Percentiles rank a stretch among this genome's conserved stretches.
Evolutionary conservation across 2,329 filamentous ascomycete species (phyloP).

Genomic region (Claviceps purpurea): DNA sequence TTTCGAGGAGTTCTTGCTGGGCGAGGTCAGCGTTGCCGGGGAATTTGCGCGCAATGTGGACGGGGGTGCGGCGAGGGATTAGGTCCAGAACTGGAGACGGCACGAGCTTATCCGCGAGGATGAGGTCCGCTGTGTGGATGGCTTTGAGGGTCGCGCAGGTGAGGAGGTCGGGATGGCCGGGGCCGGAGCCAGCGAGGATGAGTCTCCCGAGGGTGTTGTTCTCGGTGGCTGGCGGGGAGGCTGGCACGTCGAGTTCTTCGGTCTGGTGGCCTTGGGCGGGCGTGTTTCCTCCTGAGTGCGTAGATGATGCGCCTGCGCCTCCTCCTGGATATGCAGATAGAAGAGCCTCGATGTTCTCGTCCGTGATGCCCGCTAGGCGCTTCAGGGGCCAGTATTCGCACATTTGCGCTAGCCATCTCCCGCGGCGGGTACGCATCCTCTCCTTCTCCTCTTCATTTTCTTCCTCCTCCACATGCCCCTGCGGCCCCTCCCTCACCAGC

Average conservation of each 20-base stretch:
- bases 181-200: constrained; percentile 81
- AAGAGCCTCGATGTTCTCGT: constrained; percentile 64
- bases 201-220: constrained; percentile 47
- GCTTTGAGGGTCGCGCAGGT: constrained; percentile 71
- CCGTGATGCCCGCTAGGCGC: constrained; percentile 64
- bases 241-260: no score
- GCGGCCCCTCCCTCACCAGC: constrained; percentile 59
- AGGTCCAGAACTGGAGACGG: constrained; percentile 76
- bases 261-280: no score
- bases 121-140: constrained; percentile 60
- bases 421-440: constrained; percentile 58
- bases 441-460: constrained; percentile 33
- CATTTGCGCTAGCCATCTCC: constrained; percentile 88
- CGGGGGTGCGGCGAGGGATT: constrained; percentile 75
- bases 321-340: constrained; percentile 56
- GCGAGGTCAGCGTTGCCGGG: constrained; percentile 91
- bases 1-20: constrained; percentile 73
- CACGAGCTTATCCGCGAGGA: constrained; percentile 77
- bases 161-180: constrained; percentile 82
- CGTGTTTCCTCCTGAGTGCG: constrained; percentile 29
- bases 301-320: not conserved
- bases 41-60: constrained; percentile 93
- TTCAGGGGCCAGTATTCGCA: constrained; percentile 97
- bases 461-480: constrained; percentile 15
- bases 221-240: constrained; percentile 12